Base-by-base conservation (phyloP, 2,329 filamentous ascomycete species). In the Fusarium sp. region DNA sequence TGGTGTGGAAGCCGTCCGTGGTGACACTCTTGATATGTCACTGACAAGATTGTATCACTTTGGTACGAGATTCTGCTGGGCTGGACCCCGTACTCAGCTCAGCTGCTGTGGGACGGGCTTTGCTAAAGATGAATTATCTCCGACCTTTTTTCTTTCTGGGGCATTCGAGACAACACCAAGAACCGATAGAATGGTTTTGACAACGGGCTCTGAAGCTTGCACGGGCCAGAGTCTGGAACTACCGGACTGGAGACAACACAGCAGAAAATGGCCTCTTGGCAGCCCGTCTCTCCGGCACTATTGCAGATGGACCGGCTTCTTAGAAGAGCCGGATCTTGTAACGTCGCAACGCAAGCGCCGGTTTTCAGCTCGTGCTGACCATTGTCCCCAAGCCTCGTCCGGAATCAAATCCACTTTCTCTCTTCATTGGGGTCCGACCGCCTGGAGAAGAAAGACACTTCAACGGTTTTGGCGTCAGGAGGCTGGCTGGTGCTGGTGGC, bases 181-280 rank as follows among this genome's bases (percentile, higher is more conserved):
- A 55, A 35, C 38, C 67, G 60, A 71, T 60, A 68, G 51, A 65
- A 71, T 68, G 64, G 71, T 38, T 63, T 35, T 63, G 64, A 68
- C 69, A 71, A 56, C 51, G 36, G 62, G 62, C 31, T 49, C 60
- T 36, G 46, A 56, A 24, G 24, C 14, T 44, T 57, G 62, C 71
- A 73, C 58, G 64, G 67, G 64, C 71, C 67, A 69, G 46, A 49
- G 22, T 17, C 46, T 56, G 24, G 53, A 27, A 55, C 51, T 55
- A 17, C 33, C 57, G 53, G 44, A 14, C n/a, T 44, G 42, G 35
- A 62, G 38, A 56, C 29, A n/a, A 56, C 20, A 29, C 46, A 20
- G 24, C 17, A 33, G 27, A 22, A 14, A 55, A 16, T 9, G 31
- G 9, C 44, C 14, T 49, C 20, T 55, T 55, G 60, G 46, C 59